phyloP scores from a whole-genome alignment of 306 rosid genomes.

The Quercus bicolor region DNA sequence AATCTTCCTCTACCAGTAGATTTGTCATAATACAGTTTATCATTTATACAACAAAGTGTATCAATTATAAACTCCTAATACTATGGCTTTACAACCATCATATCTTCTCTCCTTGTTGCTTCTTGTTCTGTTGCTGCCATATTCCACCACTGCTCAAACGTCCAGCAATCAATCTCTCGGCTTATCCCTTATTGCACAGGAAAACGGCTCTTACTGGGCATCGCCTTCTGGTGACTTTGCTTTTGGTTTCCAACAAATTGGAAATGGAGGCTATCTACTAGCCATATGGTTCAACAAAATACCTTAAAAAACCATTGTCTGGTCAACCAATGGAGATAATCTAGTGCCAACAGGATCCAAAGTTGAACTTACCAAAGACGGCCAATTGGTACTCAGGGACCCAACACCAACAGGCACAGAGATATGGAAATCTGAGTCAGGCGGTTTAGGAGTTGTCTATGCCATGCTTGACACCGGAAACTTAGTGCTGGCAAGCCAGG shows the following conservation, averaged over 20 bases:
- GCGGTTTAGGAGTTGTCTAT: constrained; percentile 7
- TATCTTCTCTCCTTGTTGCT: too few relatives aligned
- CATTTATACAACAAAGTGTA: too few relatives aligned
- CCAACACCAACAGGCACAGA: constrained; percentile 21
- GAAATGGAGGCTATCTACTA: not conserved
- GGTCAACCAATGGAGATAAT: not conserved
- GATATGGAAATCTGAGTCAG: constrained; percentile 20
- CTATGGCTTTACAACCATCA: too few relatives aligned
- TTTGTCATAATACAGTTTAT: too few relatives aligned
- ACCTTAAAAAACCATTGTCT: not conserved
- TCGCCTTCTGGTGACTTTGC: not conserved
- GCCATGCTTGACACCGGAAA: constrained; percentile 53
- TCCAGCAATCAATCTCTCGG: too few relatives aligned
- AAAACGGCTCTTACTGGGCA: too few relatives aligned
- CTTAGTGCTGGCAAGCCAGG: constrained; percentile 30
- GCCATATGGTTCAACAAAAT: not conserved
- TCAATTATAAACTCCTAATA: too few relatives aligned
- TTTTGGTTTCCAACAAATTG: not conserved
- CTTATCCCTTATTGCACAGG: too few relatives aligned
- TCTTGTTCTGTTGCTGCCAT: too few relatives aligned
- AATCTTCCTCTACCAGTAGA: too few relatives aligned
- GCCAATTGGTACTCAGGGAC: constrained; percentile 17
- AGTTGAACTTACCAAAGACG: not conserved
- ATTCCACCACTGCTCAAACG: too few relatives aligned
- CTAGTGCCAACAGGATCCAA: not conserved